Evolutionary conservation across 73 alveolate genomes (phyloP).

Genomic region (Stentor roeselii): DNA sequence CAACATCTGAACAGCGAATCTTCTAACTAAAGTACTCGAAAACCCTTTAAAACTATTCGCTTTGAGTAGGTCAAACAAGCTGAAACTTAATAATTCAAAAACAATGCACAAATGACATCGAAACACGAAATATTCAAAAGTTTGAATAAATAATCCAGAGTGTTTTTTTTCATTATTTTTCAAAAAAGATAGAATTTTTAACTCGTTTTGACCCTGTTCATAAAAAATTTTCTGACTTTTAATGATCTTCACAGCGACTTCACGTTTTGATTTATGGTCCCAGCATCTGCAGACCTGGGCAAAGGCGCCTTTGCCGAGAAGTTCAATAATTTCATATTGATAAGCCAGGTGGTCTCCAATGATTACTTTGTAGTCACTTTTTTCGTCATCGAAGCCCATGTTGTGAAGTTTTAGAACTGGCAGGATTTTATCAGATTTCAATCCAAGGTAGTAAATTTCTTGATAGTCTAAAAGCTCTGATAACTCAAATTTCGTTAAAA

Average conservation of each 20-base stretch:
- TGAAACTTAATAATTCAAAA: slow-evolving; percentile 45
- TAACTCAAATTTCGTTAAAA: too few species aligned
- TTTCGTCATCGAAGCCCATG: neutral
- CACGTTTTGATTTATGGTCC: slow-evolving; percentile 44
- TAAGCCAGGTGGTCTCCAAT: neutral
- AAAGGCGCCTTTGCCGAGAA: neutral
- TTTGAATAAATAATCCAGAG: slow-evolving; percentile 37
- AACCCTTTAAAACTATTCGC: slow-evolving; percentile 59
- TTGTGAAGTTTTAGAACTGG: too few species aligned
- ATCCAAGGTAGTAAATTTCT: too few species aligned
- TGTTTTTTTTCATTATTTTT: slow-evolving; percentile 40
- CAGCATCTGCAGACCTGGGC: slow-evolving; percentile 16
- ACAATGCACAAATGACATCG: slow-evolving; percentile 44
- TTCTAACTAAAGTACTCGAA: slow-evolving; percentile 43
- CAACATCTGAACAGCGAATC: slow-evolving; percentile 53
- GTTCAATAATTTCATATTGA: neutral
- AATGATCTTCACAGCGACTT: slow-evolving; percentile 41
- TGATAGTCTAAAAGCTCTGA: too few species aligned
- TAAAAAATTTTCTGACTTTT: slow-evolving; percentile 38
- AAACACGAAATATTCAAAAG: slow-evolving; percentile 38
- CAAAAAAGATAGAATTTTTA: slow-evolving; percentile 34
- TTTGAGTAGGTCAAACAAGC: slow-evolving; percentile 45
- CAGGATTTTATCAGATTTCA: too few species aligned
- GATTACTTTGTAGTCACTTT: neutral
- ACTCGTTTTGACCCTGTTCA: slow-evolving; percentile 44